phyloP scores from a whole-genome alignment of 495 filamentous ascomycete species.

The Apiosordaria backusii region DNA sequence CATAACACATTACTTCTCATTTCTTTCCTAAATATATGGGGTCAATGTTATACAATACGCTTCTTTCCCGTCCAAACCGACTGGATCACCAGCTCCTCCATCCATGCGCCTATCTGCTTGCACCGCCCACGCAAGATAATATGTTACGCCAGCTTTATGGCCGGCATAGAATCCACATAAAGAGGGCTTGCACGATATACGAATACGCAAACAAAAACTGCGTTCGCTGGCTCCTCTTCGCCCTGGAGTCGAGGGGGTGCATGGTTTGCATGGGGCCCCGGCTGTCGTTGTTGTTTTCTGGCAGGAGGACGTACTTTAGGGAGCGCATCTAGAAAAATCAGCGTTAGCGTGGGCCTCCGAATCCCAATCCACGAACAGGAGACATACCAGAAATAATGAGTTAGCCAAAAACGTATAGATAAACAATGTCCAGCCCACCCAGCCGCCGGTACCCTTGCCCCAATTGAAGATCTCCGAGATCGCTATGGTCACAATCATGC shows the following conservation, averaged over 20 bases:
- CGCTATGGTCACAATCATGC: conserved; percentile 81
- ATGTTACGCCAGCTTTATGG: conserved; percentile 14
- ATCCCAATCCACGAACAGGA: not conserved
- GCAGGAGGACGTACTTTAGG: conserved; percentile 90
- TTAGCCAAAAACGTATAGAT: conserved; percentile 87
- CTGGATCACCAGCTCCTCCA: not conserved
- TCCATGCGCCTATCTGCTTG: not conserved
- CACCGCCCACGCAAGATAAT: not conserved
- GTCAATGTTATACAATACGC: not conserved
- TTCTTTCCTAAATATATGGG: not conserved
- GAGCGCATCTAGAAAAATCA: conserved; percentile 70
- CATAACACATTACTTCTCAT: not conserved
- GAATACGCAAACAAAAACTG: conserved; percentile 96
- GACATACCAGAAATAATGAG: conserved; percentile 86
- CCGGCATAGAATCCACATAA: conserved; percentile 85
- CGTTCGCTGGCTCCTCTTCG: conserved; percentile 82
- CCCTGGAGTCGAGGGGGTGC: conserved; percentile 60
- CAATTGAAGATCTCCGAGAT: conserved; percentile 72
- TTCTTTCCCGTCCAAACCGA: not conserved
- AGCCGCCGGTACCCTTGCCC: conserved; percentile 74
- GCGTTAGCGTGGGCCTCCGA: conserved; percentile 21
- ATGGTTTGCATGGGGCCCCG: conserved; percentile 68
- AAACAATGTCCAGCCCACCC: conserved; percentile 86
- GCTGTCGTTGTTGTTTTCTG: conserved; percentile 67
- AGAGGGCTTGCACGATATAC: conserved; percentile 86